Evolutionary conservation across 1,139 yeast genomes (phyloP).

Genomic region (Pichia sp.): DNA sequence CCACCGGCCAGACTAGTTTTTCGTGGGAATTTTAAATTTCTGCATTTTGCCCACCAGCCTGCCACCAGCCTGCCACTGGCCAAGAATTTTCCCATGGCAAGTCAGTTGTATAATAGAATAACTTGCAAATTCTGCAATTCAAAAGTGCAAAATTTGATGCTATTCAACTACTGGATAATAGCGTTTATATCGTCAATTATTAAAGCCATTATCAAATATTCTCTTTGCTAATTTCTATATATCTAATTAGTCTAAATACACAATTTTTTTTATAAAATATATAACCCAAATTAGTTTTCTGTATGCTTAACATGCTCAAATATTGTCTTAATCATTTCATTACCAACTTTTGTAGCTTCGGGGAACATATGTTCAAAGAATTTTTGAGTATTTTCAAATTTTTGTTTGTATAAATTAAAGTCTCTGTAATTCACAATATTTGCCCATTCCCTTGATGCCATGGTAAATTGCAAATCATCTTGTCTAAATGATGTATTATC

Average conservation of each 20-base stretch:
- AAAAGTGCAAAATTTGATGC: no score
- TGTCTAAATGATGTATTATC: constrained; percentile 63
- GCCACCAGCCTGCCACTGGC: no score
- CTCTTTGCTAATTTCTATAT: no score
- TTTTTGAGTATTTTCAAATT: constrained; percentile 71
- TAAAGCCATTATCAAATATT: no score
- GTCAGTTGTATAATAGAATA: no score
- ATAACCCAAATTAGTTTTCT: constrained; percentile 9
- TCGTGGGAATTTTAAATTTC: no score
- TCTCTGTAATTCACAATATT: constrained; percentile 72
- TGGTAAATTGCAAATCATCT: constrained; percentile 81
- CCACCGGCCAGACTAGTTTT: no score
- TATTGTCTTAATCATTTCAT: constrained; percentile 91
- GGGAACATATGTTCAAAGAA: constrained; percentile 83
- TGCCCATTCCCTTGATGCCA: constrained; percentile 83
- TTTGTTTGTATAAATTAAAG: constrained; percentile 61
- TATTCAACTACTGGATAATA: no score
- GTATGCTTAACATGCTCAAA: constrained; percentile 44
- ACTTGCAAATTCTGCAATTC: no score
- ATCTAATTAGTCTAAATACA: neutral
- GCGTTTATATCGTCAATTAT: no score
- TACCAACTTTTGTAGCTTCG: constrained; percentile 87
- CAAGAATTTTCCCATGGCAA: no score
- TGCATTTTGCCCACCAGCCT: no score
- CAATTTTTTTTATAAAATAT: neutral